Conservation (phyloP, 2,329 filamentous ascomycete genomes). For the Fusarium pseudoanthophilum region DNA sequence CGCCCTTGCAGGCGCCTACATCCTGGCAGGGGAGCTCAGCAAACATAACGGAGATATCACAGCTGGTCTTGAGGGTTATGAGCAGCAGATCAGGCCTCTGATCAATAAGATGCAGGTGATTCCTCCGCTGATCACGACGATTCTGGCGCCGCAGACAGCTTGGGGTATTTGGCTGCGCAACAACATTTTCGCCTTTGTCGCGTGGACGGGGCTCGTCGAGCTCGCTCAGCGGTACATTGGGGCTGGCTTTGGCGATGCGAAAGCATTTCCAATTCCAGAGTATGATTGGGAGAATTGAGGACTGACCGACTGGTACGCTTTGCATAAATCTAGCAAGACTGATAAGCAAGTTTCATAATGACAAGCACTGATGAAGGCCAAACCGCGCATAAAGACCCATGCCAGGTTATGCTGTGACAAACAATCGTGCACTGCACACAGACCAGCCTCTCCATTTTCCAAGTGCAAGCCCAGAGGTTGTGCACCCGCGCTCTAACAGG, state of each 20-base stretch:
- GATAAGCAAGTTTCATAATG: neutral
- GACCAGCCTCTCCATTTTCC: neutral
- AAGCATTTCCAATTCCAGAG: conserved; percentile 50
- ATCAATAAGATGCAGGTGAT: conserved; percentile 51
- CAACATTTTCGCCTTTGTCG: conserved; percentile 52
- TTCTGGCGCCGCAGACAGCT: conserved; percentile 57
- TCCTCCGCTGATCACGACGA: conserved; percentile 45
- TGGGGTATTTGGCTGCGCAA: conserved; percentile 60
- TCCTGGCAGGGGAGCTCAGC: conserved; percentile 60
- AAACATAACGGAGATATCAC: conserved; percentile 41
- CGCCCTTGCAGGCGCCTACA: conserved; percentile 60
- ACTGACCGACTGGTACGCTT: neutral
- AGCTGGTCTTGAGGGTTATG: conserved; percentile 53
- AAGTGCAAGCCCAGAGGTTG: neutral
- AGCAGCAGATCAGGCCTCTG: conserved; percentile 54
- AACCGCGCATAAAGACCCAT: neutral
- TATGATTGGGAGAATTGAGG: conserved; percentile 45
- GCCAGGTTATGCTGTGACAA: neutral
- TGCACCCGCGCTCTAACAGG: neutral
- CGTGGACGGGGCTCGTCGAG: conserved; percentile 50
- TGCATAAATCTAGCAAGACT: neutral
- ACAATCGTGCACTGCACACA: neutral
- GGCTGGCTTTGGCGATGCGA: conserved; percentile 26
- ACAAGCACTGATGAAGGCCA: neutral
- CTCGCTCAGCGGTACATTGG: conserved; percentile 44